Percentiles rank a stretch among this genome's conserved stretches.
Evolutionary conservation across 805 yeast genomes (phyloP).

Genomic region (Starmerella powellii): DNA sequence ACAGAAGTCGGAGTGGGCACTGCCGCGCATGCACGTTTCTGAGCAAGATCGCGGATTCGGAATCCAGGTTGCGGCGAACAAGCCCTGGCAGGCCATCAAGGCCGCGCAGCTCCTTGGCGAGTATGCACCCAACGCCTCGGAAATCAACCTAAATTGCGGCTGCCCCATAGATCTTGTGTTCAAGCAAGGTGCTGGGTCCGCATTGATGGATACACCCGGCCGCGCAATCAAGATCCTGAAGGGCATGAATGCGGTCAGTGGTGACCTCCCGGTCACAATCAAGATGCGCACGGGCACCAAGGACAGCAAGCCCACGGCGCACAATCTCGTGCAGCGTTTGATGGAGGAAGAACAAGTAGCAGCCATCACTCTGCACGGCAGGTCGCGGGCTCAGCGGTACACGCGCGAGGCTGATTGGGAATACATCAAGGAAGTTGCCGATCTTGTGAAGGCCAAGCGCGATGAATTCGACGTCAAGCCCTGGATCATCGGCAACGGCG

Average conservation of each 20-base stretch:
- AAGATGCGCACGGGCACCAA: conserved; percentile 86
- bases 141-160: conserved; percentile 86
- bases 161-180: conserved; percentile 95
- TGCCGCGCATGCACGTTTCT: conserved; percentile 71
- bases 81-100: conserved; percentile 86
- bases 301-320: conserved; percentile 83
- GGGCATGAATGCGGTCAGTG: conserved; percentile 79
- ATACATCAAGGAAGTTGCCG: conserved; percentile 65
- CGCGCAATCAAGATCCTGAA: conserved; percentile 63
- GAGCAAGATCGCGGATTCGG: conserved; percentile 79
- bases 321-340: conserved; percentile 54
- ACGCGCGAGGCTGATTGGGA: conserved; percentile 89
- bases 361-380: conserved; percentile 88
- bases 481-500: conserved; percentile 91
- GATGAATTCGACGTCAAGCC: conserved; percentile 54
- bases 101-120: conserved; percentile 70
- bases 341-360: conserved; percentile 72
- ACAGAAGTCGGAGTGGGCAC: conserved; percentile 91
- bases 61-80: conserved; percentile 81
- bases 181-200: conserved; percentile 92
- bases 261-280: conserved; percentile 84
- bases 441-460: conserved; percentile 45
- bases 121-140: conserved; percentile 52
- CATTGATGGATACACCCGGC: conserved; percentile 79
- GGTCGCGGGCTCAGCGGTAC: conserved; percentile 92